These are phyloP conservation scores for Calendula officinalis DNA, from an alignment of 129 eudicot genomes.

Conservation along the genomic window DNA sequence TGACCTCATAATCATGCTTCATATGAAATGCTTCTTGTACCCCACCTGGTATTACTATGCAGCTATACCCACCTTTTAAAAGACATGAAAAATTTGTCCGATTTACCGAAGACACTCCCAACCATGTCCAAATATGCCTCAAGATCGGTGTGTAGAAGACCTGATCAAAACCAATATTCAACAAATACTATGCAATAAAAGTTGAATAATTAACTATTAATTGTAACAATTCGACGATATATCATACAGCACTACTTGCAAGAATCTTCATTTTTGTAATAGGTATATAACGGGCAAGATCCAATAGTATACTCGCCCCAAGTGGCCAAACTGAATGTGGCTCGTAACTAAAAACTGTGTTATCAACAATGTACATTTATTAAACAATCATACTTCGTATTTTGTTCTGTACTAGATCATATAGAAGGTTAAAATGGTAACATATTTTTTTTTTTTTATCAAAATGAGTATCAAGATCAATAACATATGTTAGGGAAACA, in stretches of 20 bases:
- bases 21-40: slow-evolving; percentile 73
- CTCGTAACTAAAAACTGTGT: slow-evolving; percentile 78
- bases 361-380: not conserved
- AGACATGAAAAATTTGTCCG: slow-evolving; percentile 57
- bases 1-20: slow-evolving; percentile 86
- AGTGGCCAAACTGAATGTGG: slow-evolving; percentile 97
- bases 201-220: not conserved
- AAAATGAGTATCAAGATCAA: not conserved
- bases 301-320: slow-evolving; percentile 67
- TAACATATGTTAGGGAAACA: not conserved
- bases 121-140: slow-evolving; percentile 90
- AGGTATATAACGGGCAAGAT: slow-evolving; percentile 68
- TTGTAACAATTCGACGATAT: too few species aligned
- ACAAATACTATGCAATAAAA: not conserved
- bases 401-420: not conserved
- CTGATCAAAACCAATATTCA: slow-evolving; percentile 32
- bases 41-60: slow-evolving; percentile 90
- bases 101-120: slow-evolving; percentile 68
- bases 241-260: slow-evolving; percentile 80
- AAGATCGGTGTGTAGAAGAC: slow-evolving; percentile 74
- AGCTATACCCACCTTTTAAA: slow-evolving; percentile 70
- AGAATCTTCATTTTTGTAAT: slow-evolving; percentile 64
- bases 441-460: too few species aligned
- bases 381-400: not conserved
- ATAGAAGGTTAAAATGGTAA: not conserved